A percentile compares a stretch with the other conserved stretches of the same genome.
Conservation (phyloP, 2,329 filamentous ascomycete genomes). For the Penicillium glabrum region DNA sequence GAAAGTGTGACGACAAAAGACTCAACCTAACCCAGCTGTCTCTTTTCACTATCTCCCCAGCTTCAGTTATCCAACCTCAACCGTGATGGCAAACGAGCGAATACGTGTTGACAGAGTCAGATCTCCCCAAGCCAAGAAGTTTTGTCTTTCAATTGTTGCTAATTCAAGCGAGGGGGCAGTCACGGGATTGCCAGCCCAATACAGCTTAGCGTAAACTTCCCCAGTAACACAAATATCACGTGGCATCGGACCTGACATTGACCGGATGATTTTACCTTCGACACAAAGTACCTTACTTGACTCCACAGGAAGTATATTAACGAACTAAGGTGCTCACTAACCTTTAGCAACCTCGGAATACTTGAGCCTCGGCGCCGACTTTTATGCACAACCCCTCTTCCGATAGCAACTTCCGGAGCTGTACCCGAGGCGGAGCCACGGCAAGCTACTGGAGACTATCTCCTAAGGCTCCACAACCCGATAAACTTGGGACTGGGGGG, state of each 20-base stretch:
- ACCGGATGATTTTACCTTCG: background rate
- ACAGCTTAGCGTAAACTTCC: background rate
- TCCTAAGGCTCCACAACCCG: slow-evolving; percentile 16
- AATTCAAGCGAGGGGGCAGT: slow-evolving; percentile 19
- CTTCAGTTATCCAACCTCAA: background rate
- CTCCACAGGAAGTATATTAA: background rate
- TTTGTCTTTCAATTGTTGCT: slow-evolving; percentile 8
- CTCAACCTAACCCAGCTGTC: background rate
- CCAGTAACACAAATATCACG: background rate
- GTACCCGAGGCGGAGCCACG: slow-evolving; percentile 10
- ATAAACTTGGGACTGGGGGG: slow-evolving; percentile 14
- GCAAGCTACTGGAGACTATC: slow-evolving; percentile 11
- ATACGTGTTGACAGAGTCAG: background rate
- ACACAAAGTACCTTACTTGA: background rate
- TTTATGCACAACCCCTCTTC: background rate
- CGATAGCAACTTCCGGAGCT: slow-evolving; percentile 5
- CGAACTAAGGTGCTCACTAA: background rate
- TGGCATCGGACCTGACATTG: background rate
- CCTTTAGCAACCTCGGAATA: slow-evolving; percentile 1
- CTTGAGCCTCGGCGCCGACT: slow-evolving; percentile 1
- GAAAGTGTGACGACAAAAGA: slow-evolving; percentile 13
- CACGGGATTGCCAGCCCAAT: slow-evolving; percentile 21
- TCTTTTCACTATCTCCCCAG: background rate
- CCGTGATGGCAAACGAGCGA: background rate
- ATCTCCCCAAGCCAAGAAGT: background rate